Conservation (phyloP, 805 yeast species). For the Lachancea lanzarotensis region DNA sequence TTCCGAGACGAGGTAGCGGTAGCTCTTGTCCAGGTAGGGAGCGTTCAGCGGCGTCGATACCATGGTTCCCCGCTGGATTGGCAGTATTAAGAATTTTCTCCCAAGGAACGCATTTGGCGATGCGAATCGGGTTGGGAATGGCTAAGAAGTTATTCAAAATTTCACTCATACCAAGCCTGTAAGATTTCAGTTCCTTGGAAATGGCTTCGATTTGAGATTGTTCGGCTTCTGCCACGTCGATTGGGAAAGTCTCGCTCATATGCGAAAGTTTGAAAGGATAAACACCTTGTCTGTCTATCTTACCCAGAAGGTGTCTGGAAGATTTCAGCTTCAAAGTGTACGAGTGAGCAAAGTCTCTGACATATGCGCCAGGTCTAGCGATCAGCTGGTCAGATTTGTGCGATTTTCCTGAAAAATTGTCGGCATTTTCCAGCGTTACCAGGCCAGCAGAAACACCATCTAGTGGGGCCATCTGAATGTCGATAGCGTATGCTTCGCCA, state of each 20-base stretch:
- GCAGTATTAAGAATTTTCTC: constrained; percentile 54
- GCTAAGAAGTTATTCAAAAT: constrained; percentile 72
- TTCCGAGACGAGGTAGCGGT: constrained; percentile 68
- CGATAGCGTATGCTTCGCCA: constrained; percentile 85
- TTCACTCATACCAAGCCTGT: constrained; percentile 74
- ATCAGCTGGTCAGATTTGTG: constrained; percentile 45
- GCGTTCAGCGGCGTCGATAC: constrained; percentile 61
- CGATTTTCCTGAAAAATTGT: constrained; percentile 56
- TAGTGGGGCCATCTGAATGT: constrained; percentile 71
- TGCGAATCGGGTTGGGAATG: constrained; percentile 63
- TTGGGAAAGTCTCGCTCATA: constrained; percentile 57
- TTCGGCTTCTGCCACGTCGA: constrained; percentile 35
- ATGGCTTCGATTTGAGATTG: constrained; percentile 29
- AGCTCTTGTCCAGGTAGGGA: constrained; percentile 61
- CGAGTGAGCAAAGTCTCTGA: constrained; percentile 80
- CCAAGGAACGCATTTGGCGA: constrained; percentile 69
- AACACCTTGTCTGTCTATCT: constrained; percentile 73
- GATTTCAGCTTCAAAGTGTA: constrained; percentile 71
- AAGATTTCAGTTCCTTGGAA: constrained; percentile 48
- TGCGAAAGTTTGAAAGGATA: constrained; percentile 86
- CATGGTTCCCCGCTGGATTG: constrained; percentile 60
- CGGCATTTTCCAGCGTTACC: constrained; percentile 60
- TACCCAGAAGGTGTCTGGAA: constrained; percentile 62
- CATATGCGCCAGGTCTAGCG: constrained; percentile 63
- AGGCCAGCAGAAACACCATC: constrained; percentile 51